Evolutionary conservation across 805 yeast species (phyloP).

Genomic region (Kodamaea laetipori): DNA sequence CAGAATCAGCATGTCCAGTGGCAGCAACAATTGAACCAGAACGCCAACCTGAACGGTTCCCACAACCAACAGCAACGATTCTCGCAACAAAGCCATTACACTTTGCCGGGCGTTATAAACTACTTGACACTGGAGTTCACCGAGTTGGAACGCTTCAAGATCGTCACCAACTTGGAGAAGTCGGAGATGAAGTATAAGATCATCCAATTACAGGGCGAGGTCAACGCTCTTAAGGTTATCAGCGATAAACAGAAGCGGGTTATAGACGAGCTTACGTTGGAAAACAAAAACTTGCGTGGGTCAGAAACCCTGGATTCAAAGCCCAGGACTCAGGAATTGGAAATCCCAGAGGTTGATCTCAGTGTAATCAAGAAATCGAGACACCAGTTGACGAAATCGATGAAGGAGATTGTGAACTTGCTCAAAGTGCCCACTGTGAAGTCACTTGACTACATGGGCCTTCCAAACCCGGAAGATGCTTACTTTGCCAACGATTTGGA

Average conservation of each 20-base stretch:
- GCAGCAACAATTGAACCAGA: conserved; percentile 14
- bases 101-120: conserved; percentile 61
- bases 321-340: not conserved
- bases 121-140: conserved; percentile 62
- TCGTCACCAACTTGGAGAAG: conserved; percentile 55
- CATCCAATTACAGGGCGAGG: conserved; percentile 53
- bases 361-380: conserved; percentile 34
- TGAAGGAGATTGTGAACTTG: conserved; percentile 37
- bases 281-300: conserved; percentile 11
- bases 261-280: conserved; percentile 40
- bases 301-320: not conserved
- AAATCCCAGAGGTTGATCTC: conserved; percentile 39
- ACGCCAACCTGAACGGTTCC: conserved; percentile 7
- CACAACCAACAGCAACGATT: conserved; percentile 12
- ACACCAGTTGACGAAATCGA: conserved; percentile 35
- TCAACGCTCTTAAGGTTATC: conserved; percentile 44
- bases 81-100: conserved; percentile 33
- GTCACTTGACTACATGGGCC: conserved; percentile 21
- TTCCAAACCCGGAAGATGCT: conserved; percentile 23
- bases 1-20: conserved; percentile 12
- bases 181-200: conserved; percentile 54
- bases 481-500: conserved; percentile 20
- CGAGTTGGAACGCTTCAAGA: conserved; percentile 41
- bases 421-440: conserved; percentile 31
- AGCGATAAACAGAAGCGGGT: conserved; percentile 44